phyloP scores from a whole-genome alignment of 1,284 basidiomycete genomes.

The Sporisorium reilianum region DNA sequence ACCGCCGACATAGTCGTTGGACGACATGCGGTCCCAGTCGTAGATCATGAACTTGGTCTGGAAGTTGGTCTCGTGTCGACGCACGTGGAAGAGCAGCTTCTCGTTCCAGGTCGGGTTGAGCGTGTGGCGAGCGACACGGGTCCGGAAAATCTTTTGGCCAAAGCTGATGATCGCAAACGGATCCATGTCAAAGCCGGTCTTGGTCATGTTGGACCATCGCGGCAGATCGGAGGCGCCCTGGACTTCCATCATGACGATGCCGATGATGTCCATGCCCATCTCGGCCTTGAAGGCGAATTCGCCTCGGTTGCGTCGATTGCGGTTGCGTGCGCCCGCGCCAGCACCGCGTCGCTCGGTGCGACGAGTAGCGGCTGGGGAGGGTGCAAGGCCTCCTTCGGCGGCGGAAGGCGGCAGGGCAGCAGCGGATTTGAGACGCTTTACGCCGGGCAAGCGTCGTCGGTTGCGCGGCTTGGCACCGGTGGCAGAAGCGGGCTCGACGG shows the following conservation, averaged over 20 bases:
- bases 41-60: slow-evolving; percentile 62
- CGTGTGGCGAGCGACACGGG: slow-evolving; percentile 74
- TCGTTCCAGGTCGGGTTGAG: slow-evolving; percentile 94
- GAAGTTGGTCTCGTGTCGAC: slow-evolving; percentile 80
- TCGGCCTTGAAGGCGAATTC: slow-evolving; percentile 74
- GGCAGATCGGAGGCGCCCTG: slow-evolving; percentile 84
- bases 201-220: slow-evolving; percentile 77
- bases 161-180: slow-evolving; percentile 96
- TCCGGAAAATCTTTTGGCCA: slow-evolving; percentile 95
- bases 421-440: slow-evolving; percentile 23
- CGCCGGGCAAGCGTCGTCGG: slow-evolving; percentile 33
- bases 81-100: slow-evolving; percentile 94
- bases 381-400: not conserved
- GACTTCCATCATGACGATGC: slow-evolving; percentile 88
- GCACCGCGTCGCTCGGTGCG: slow-evolving; percentile 7
- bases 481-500: slow-evolving; percentile 11
- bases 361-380: slow-evolving; percentile 3
- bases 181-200: slow-evolving; percentile 92
- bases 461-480: slow-evolving; percentile 21
- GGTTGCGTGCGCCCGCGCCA: not conserved
- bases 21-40: slow-evolving; percentile 67
- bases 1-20: slow-evolving; percentile 65
- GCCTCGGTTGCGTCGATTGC: slow-evolving; percentile 71
- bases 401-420: slow-evolving; percentile 12
- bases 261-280: slow-evolving; percentile 80